A percentile compares a stretch with the other conserved stretches of the same genome.
These are phyloP conservation scores for Thielaviopsis musarum DNA, from an alignment of 2,329 filamentous ascomycete genomes.

Conservation along the genomic window DNA sequence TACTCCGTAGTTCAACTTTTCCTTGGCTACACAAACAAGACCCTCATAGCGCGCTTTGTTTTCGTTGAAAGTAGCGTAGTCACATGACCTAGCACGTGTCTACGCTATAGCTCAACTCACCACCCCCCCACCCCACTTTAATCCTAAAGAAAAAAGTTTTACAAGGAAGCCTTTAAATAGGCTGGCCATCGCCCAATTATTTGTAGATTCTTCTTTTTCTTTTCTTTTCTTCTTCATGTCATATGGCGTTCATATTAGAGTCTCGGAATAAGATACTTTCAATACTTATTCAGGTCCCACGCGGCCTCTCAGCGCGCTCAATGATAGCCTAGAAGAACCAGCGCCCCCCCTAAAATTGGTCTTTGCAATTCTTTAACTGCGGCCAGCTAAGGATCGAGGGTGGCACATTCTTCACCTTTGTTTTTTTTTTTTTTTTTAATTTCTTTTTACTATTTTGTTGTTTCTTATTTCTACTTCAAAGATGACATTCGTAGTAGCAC, in stretches of 20 bases:
- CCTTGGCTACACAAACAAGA: neutral
- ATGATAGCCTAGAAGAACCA: constrained; percentile 80
- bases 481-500: neutral
- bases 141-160: neutral
- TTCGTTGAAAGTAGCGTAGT: neutral
- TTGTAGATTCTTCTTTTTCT: constrained; percentile 16
- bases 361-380: constrained; percentile 32
- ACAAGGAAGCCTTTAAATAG: constrained; percentile 6
- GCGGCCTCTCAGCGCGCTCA: constrained; percentile 86
- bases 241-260: constrained; percentile 92
- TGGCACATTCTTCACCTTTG: constrained; percentile 12
- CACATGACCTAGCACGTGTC: constrained; percentile 2
- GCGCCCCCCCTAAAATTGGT: constrained; percentile 51
- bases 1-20: too few species aligned
- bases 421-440: neutral
- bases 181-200: neutral
- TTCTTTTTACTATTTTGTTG: neutral
- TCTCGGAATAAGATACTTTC: constrained; percentile 80
- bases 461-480: neutral
- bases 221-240: constrained; percentile 52
- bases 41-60: neutral
- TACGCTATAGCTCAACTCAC: neutral
- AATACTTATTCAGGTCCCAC: constrained; percentile 83
- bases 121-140: neutral
- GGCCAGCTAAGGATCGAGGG: constrained; percentile 19